Evolutionary conservation across 2,329 filamentous ascomycete species (phyloP), one percentile per base, ranked within the genome.

Genomic region (Pseudogymnoascus sp.): DNA sequence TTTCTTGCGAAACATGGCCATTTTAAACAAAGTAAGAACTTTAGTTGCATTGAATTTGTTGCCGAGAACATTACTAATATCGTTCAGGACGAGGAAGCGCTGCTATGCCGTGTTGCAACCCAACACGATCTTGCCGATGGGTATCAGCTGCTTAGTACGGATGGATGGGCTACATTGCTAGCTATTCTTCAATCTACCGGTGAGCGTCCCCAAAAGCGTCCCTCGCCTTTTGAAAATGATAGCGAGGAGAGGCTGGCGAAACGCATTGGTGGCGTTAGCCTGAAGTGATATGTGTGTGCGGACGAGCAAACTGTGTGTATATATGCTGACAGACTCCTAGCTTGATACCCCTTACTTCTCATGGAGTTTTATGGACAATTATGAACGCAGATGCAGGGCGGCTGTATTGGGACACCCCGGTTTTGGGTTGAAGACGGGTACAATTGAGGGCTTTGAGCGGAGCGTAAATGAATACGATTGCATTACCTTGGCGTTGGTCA

Each of bases 111-210:
- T 70, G 89, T 96, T 61, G 93, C 93, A 24, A 89, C 87, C 46
- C 85, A 85, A 65, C 90, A 93, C 73, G 90, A 96, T 75, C 83
- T 90, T 63, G 85, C 88, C 66, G 90, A 96, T 70, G 88, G 88
- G 65, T 87, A 91, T 73, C 88, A 95, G 74, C 84, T 99, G 70
- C 86, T 92, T 77, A 89, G 91, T 70, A 93, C 89, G 70, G 84
- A 89, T 73, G 95, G 95, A 72, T 99, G 95, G 95, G 90, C 93
- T 76, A 98, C 91, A 65, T 83, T 99, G 73, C 84, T 93, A 78
- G 89, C 90, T 76, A 96, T 99, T 75, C 85, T 98, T 79, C 87
- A 95, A 87, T 90, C 92, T 86, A 92, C 91, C 84, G 91, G 93
- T 96, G 93, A 96, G 90, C 89, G 89, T 86, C 86, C 89, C 85